Conservation (phyloP, 225 moss, liverwort and hornwort genomes). For the Ulota crispa region DNA sequence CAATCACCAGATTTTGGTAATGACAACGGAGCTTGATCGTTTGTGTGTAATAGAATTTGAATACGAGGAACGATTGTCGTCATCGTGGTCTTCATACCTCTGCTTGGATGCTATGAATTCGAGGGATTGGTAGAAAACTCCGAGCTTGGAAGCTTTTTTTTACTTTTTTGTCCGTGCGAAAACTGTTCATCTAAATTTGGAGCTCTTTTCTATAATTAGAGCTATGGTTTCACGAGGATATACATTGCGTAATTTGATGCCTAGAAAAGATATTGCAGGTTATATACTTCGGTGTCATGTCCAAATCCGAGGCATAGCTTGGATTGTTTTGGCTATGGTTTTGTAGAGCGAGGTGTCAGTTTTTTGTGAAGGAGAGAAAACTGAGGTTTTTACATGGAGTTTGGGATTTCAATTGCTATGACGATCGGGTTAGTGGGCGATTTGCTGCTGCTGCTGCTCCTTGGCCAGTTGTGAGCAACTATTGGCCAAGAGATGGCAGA, state of each 20-base stretch:
- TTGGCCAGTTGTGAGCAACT: too few species aligned
- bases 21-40: background rate
- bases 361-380: too few species aligned
- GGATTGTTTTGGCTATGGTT: too few species aligned
- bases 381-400: too few species aligned
- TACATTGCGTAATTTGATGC: background rate
- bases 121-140: background rate
- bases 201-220: background rate
- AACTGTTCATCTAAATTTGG: background rate
- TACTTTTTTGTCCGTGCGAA: background rate
- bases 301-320: too few species aligned
- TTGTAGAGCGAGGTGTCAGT: too few species aligned
- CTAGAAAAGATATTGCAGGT: background rate
- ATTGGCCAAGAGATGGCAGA: too few species aligned
- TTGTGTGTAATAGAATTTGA: too few species aligned
- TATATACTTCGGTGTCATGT: too few species aligned
- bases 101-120: background rate
- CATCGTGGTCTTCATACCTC: background rate
- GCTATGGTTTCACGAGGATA: background rate
- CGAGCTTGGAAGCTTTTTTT: background rate
- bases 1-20: background rate
- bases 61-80: too few species aligned
- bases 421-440: background rate
- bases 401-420: background rate
- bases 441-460: too few species aligned